phyloP scores from a whole-genome alignment of 169 alveolate genomes.

The Plasmodium sp. region DNA sequence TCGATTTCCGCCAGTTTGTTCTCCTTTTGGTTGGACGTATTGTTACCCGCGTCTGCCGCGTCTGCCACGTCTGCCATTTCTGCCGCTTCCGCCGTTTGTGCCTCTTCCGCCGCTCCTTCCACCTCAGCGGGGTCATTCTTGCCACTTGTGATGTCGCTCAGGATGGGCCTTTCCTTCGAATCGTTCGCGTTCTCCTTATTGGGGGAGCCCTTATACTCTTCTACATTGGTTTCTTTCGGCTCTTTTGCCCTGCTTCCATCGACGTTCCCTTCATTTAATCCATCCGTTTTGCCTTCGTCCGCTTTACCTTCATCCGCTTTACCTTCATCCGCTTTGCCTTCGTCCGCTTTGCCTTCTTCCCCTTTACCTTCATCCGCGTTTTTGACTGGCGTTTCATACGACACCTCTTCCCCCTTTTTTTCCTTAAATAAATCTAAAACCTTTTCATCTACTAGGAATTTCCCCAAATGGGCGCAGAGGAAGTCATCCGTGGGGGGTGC shows the following conservation, averaged over 20 bases:
- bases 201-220: neutral
- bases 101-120: neutral
- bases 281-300: neutral
- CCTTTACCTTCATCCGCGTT: neutral
- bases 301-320: neutral
- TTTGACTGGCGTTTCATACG: neutral
- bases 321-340: neutral
- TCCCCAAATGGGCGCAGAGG: neutral
- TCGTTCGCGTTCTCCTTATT: neutral
- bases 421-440: neutral
- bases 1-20: neutral
- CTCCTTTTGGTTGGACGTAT: neutral
- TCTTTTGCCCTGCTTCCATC: neutral
- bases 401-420: neutral
- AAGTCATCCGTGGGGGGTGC: neutral
- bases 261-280: neutral
- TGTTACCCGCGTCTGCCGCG: neutral
- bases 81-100: neutral
- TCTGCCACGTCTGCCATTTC: neutral
- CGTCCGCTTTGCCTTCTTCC: neutral
- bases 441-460: conserved; percentile 7
- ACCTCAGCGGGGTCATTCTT: neutral
- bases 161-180: neutral
- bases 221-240: neutral
- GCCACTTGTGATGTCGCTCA: neutral